These are phyloP conservation scores for Kodamaea sp. DNA, from an alignment of 1,139 yeast species.

Conservation along the genomic window DNA sequence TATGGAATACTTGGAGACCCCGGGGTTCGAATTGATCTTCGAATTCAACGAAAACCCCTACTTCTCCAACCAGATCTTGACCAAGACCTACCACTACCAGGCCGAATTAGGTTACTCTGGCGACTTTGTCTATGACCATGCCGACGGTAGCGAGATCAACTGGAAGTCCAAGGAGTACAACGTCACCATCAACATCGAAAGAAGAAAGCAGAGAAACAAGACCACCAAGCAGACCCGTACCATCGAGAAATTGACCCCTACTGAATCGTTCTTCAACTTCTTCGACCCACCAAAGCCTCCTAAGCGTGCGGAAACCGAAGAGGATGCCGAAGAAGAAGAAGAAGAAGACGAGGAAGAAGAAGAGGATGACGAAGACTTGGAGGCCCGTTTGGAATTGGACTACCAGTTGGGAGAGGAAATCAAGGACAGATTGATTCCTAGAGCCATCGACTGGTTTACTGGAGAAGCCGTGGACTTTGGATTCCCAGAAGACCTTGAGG, in stretches of 20 bases:
- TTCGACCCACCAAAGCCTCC: slow-evolving; percentile 92
- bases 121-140: slow-evolving; percentile 95
- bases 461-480: slow-evolving; percentile 84
- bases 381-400: slow-evolving; percentile 84
- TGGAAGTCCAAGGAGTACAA: slow-evolving; percentile 84
- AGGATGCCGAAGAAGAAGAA: slow-evolving; percentile 37
- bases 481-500: slow-evolving; percentile 46
- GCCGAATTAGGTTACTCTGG: slow-evolving; percentile 94
- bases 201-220: slow-evolving; percentile 97
- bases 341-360: slow-evolving; percentile 50
- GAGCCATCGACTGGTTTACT: slow-evolving; percentile 97
- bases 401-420: slow-evolving; percentile 96
- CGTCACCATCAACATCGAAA: slow-evolving; percentile 84
- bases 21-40: slow-evolving; percentile 88
- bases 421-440: slow-evolving; percentile 92
- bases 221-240: slow-evolving; percentile 97
- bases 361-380: slow-evolving; percentile 74
- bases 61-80: slow-evolving; percentile 69
- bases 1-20: slow-evolving; percentile 79
- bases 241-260: slow-evolving; percentile 89
- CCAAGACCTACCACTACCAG: slow-evolving; percentile 91
- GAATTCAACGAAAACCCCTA: slow-evolving; percentile 78
- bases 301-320: slow-evolving; percentile 39
- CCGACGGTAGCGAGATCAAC: slow-evolving; percentile 84
- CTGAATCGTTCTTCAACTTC: slow-evolving; percentile 92